Base-by-base conservation (phyloP, 2,329 filamentous ascomycete genomes). In the Phialocephala sp. region DNA sequence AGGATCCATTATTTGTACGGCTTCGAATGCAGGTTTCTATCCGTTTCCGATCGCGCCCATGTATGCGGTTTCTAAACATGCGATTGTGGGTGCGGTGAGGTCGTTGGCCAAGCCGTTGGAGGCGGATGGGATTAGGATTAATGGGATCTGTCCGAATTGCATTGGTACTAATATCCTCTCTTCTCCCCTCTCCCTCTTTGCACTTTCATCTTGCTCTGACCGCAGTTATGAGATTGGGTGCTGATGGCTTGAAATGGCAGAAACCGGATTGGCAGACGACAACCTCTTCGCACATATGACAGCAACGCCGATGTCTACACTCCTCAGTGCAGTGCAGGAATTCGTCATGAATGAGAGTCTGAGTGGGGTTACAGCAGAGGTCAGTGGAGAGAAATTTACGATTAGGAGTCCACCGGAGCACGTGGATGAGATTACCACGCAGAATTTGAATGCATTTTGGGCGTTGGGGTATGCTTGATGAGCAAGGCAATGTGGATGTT, bases 11-110 rank as follows among this genome's bases (percentile, higher is more conserved):
- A 78, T 85, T 59, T 85, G 83, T 76, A 85, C 84, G 0, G 80
- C 83, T 0, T 85, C 83, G 4, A 85, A 84, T 71, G 83, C 82
- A 1, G 84, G 83, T 0, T 59, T 85, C 0, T 85, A 86, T 67
- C 77, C 82, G 0, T 84, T 86, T 62, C 80, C 82, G 0, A 78
- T 81, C 1, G 81, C 82, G 1, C 84, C 84, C 0, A 69, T 85
- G 6, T 85, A 86, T 68, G 79, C 80, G 2, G 78, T 80, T 2
- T 78, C 80, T 14, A 85, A 86, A 68, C 75, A 78, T 55, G 84
- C 77, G 9, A 75, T 85, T 0, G 76, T 85, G n/a, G 81, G 80
- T 0, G 77, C 85, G 0, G 83, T 85, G 8, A 77, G 83, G n/a
- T 81, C 82, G 0, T 73, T 83, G 15, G 80, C 78, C 1, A 72